Percentiles rank a stretch among this genome's conserved stretches.
Evolutionary conservation across 176 grass and related monocot species (phyloP).

Genomic region (Pharus latifolius): DNA sequence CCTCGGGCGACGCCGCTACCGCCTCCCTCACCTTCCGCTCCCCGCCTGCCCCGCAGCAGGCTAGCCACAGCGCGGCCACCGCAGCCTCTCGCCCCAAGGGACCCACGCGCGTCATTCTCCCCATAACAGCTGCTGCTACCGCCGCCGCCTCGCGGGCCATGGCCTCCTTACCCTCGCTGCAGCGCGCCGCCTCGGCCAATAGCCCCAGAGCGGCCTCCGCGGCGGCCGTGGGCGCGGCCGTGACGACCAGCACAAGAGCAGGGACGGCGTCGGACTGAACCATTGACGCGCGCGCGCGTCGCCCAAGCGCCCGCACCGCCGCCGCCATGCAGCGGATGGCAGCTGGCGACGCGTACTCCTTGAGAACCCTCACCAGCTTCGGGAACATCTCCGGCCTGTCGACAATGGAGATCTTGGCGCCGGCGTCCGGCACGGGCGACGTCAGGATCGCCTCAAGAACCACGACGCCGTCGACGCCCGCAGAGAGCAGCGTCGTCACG

Average conservation of each 20-base stretch:
- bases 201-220: slow-evolving; percentile 48
- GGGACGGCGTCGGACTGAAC: slow-evolving; percentile 48
- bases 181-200: slow-evolving; percentile 45
- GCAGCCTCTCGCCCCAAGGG: slow-evolving; percentile 56
- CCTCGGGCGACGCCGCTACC: slow-evolving; percentile 36
- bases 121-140: slow-evolving; percentile 51
- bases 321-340: slow-evolving; percentile 57
- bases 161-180: slow-evolving; percentile 56
- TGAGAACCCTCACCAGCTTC: slow-evolving; percentile 53
- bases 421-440: slow-evolving; percentile 39
- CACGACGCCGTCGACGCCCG: slow-evolving; percentile 16
- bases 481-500: slow-evolving; percentile 34
- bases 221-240: slow-evolving; percentile 41
- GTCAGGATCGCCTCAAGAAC: slow-evolving; percentile 53
- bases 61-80: slow-evolving; percentile 65
- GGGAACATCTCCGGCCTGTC: slow-evolving; percentile 55
- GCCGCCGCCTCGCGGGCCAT: slow-evolving; percentile 38
- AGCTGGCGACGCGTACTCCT: slow-evolving; percentile 30
- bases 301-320: slow-evolving; percentile 30
- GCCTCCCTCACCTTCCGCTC: slow-evolving; percentile 57
- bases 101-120: slow-evolving; percentile 59
- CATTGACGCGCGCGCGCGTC: slow-evolving; percentile 43
- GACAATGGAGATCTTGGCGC: slow-evolving; percentile 38
- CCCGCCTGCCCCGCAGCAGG: slow-evolving; percentile 48
- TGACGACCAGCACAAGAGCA: slow-evolving; percentile 30